phyloP scores from a whole-genome alignment of 129 eudicot genomes.

The Mikania micrantha region DNA sequence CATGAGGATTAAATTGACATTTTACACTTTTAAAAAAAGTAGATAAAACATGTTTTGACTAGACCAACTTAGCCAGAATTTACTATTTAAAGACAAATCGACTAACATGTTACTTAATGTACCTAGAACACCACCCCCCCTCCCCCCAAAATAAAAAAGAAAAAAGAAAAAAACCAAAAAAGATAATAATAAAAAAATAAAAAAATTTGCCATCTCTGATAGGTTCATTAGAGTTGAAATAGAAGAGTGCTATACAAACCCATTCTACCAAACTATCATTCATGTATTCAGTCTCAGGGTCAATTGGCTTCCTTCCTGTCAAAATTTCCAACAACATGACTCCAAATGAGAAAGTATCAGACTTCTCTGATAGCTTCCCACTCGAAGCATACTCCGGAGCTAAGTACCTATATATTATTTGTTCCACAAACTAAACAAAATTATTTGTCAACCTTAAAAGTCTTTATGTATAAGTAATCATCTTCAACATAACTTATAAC shows the following conservation, averaged over 20 bases:
- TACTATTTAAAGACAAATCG: neutral
- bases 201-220: neutral
- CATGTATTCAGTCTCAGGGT: constrained; percentile 40
- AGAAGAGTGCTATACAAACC: constrained; percentile 38
- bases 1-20: too few species aligned
- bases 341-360: constrained; percentile 94
- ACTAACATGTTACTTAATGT: neutral
- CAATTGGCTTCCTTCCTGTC: constrained; percentile 75
- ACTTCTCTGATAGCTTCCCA: constrained; percentile 85
- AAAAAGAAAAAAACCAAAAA: too few species aligned
- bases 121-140: neutral
- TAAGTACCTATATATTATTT: constrained; percentile 63
- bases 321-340: constrained; percentile 89
- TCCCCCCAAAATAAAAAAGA: too few species aligned
- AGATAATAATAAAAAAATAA: too few species aligned
- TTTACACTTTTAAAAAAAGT: neutral
- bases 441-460: neutral
- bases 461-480: neutral
- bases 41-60: neutral
- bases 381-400: constrained; percentile 99
- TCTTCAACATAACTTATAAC: constrained; percentile 6
- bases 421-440: constrained; percentile 6
- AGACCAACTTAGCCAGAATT: neutral
- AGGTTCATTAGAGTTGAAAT: neutral
- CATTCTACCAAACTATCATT: constrained; percentile 94